Evolutionary conservation across 306 rosid genomes (phyloP).

Genomic region (Hippophae rhamnoides): DNA sequence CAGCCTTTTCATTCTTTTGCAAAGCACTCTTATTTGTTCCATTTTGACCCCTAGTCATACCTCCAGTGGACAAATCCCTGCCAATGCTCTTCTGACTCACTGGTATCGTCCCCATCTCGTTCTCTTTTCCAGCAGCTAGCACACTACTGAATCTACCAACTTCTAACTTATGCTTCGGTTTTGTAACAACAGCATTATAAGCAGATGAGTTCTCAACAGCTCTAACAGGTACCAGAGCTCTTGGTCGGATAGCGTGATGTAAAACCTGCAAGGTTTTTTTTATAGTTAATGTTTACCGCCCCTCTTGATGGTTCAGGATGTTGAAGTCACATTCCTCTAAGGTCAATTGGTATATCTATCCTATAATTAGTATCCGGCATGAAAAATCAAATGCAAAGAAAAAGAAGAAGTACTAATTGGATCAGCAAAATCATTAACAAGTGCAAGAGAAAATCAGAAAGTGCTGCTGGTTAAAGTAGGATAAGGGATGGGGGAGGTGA

Average conservation of each 20-base stretch:
- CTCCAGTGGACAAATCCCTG: conserved; percentile 25
- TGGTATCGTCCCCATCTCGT: conserved; percentile 22
- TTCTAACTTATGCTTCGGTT: conserved; percentile 30
- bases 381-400: not conserved
- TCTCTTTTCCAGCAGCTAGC: conserved; percentile 41
- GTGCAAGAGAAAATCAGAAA: too few species aligned
- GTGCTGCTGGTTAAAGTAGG: too few species aligned
- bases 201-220: conserved; percentile 20
- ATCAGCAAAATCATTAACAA: too few species aligned
- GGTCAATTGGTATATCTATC: not conserved
- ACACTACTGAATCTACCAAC: conserved; percentile 15
- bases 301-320: conserved; percentile 10
- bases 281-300: conserved; percentile 7
- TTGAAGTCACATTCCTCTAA: not conserved
- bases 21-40: conserved; percentile 13
- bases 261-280: conserved; percentile 26
- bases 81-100: conserved; percentile 30
- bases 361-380: not conserved
- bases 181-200: conserved; percentile 13
- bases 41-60: conserved; percentile 21
- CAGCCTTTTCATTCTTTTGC: conserved; percentile 20
- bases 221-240: conserved; percentile 26
- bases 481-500: too few species aligned
- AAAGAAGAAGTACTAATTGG: not conserved
- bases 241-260: conserved; percentile 23